Percentiles rank a stretch among this genome's conserved stretches.
Conservation (phyloP, 106 monocot genomes). For the Gastrodia elata region DNA sequence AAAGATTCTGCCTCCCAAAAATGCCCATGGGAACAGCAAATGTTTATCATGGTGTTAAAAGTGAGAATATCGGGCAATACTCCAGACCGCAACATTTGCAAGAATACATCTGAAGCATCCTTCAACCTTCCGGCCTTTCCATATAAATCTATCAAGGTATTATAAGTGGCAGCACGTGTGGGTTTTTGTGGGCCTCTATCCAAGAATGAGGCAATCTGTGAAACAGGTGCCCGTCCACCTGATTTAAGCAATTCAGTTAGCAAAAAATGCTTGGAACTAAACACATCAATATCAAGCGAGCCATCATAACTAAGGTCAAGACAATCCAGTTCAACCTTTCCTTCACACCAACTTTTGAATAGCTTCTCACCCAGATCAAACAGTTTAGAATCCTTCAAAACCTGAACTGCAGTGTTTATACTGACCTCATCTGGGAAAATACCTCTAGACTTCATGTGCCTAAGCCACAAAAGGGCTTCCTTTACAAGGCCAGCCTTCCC, state of each 20-base stretch:
- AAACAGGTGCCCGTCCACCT: slow-evolving; percentile 18
- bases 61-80: slow-evolving; percentile 59
- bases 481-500: slow-evolving; percentile 40
- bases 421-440: slow-evolving; percentile 68
- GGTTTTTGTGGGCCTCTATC: slow-evolving; percentile 27
- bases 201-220: background rate
- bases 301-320: slow-evolving; percentile 13
- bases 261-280: slow-evolving; percentile 48
- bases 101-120: slow-evolving; percentile 56
- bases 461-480: slow-evolving; percentile 58
- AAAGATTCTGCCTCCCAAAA: slow-evolving; percentile 52
- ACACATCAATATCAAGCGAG: background rate
- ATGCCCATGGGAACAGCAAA: slow-evolving; percentile 45
- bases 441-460: slow-evolving; percentile 48
- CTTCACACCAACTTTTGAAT: slow-evolving; percentile 47
- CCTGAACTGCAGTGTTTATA: slow-evolving; percentile 44
- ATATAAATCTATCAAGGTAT: slow-evolving; percentile 75
- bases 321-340: slow-evolving; percentile 30
- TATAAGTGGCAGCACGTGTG: slow-evolving; percentile 60
- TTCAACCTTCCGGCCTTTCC: slow-evolving; percentile 65
- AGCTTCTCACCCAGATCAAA: slow-evolving; percentile 40
- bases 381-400: slow-evolving; percentile 49
- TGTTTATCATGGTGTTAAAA: slow-evolving; percentile 76
- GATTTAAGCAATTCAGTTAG: slow-evolving; percentile 53
- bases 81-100: slow-evolving; percentile 49